phyloP scores from a whole-genome alignment of 805 yeast species.

The Candida broadrunensis region DNA sequence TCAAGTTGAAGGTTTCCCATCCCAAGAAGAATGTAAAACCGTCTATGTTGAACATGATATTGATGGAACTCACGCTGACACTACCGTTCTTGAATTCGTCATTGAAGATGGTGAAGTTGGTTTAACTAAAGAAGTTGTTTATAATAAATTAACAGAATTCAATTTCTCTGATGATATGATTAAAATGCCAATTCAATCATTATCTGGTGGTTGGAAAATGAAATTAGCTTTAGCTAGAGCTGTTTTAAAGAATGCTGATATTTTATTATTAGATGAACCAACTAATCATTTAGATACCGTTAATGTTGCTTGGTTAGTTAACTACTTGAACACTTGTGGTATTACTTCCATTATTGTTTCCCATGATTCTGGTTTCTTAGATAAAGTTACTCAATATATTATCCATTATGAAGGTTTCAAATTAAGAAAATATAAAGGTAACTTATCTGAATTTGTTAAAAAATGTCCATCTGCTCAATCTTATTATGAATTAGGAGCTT shows the following conservation, averaged over 20 bases:
- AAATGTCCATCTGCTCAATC: conserved; percentile 98
- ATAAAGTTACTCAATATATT: conserved; percentile 95
- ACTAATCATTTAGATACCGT: conserved; percentile 99
- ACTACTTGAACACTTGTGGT: conserved; percentile 98
- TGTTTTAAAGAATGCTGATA: conserved; percentile 97
- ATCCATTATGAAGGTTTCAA: conserved; percentile 99
- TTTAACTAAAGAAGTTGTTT: conserved; percentile 65
- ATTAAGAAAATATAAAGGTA: conserved; percentile 99
- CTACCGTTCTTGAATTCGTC: conserved; percentile 91
- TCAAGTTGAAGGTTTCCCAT: conserved; percentile 99
- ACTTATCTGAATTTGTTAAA: conserved; percentile 97
- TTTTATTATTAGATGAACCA: conserved; percentile 98
- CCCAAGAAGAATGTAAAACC: conserved; percentile 98
- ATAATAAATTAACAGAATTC: conserved; percentile 80
- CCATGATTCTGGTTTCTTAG: conserved; percentile 99
- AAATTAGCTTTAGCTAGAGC: conserved; percentile 99
- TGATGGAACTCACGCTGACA: conserved; percentile 97
- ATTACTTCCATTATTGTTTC: conserved; percentile 98
- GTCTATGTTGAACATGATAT: conserved; percentile 99
- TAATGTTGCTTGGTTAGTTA: conserved; percentile 99
- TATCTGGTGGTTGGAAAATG: conserved; percentile 99
- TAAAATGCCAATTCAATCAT: conserved; percentile 88
- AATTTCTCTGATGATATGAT: conserved; percentile 93
- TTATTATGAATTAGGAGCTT: conserved; percentile 98
- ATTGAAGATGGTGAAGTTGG: conserved; percentile 76